These are phyloP conservation scores for Clonostachys chloroleuca DNA, from an alignment of 2,329 filamentous ascomycete genomes.

Conservation along the genomic window DNA sequence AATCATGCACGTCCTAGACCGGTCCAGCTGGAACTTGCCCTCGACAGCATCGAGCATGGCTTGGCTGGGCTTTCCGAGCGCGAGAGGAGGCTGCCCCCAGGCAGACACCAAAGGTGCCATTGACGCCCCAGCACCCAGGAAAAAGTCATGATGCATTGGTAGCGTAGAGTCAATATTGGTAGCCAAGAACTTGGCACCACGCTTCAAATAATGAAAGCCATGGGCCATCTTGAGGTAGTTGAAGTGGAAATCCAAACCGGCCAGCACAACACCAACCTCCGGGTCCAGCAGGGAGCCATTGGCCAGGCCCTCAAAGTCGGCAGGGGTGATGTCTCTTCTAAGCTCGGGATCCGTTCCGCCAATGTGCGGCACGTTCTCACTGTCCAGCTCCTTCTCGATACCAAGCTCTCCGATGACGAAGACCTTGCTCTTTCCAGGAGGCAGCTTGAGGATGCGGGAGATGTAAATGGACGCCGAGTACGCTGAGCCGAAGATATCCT, in stretches of 20 bases:
- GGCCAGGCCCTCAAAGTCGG: slow-evolving; percentile 77
- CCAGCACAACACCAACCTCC: slow-evolving; percentile 84
- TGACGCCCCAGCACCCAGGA: slow-evolving; percentile 86
- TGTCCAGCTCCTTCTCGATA: slow-evolving; percentile 81
- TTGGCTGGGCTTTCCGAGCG: slow-evolving; percentile 91
- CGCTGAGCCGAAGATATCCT: slow-evolving; percentile 93
- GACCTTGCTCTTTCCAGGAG: slow-evolving; percentile 80
- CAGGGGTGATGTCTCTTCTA: slow-evolving; percentile 72
- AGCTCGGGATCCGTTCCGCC: slow-evolving; percentile 81
- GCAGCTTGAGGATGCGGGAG: slow-evolving; percentile 79
- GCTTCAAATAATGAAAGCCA: slow-evolving; percentile 79
- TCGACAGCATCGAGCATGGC: slow-evolving; percentile 99
- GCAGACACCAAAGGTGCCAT: slow-evolving; percentile 75
- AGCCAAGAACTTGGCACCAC: slow-evolving; percentile 81
- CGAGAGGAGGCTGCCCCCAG: slow-evolving; percentile 63
- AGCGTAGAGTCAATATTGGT: slow-evolving; percentile 92
- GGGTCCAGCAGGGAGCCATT: slow-evolving; percentile 75
- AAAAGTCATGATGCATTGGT: slow-evolving; percentile 75
- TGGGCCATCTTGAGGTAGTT: slow-evolving; percentile 90
- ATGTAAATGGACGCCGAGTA: slow-evolving; percentile 98
- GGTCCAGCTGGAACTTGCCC: slow-evolving; percentile 88
- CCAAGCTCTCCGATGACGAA: slow-evolving; percentile 89
- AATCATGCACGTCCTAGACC: slow-evolving; percentile 86
- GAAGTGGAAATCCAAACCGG: slow-evolving; percentile 88
- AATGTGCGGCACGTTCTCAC: slow-evolving; percentile 74